phyloP scores from a whole-genome alignment of 1,284 basidiomycete species.

The Meripilus lineatus region DNA sequence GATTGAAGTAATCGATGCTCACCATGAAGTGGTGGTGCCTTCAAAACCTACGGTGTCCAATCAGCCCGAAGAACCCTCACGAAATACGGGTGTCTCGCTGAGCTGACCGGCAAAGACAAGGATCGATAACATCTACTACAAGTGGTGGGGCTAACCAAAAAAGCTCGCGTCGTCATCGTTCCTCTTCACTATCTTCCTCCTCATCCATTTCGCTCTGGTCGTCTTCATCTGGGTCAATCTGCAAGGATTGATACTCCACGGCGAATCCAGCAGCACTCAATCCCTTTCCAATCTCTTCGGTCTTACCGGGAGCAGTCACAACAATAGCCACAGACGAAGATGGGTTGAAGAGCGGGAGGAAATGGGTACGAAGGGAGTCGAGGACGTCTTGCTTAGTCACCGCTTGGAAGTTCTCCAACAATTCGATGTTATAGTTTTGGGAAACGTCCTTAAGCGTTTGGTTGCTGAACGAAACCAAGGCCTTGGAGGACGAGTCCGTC shows the following conservation, averaged over 20 bases:
- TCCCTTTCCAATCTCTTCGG: slow-evolving; percentile 65
- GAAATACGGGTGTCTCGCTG: no score
- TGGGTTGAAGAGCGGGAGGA: slow-evolving; percentile 85
- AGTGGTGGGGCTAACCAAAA: no score
- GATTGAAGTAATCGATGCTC: slow-evolving; percentile 54
- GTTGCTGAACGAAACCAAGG: slow-evolving; percentile 77
- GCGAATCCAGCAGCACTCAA: slow-evolving; percentile 71
- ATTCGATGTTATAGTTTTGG: slow-evolving; percentile 65
- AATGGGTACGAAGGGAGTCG: slow-evolving; percentile 44
- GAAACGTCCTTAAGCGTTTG: slow-evolving; percentile 81
- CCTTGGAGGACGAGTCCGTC: slow-evolving; percentile 37
- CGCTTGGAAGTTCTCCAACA: slow-evolving; percentile 74
- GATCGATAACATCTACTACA: no score
- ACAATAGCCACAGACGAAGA: slow-evolving; percentile 77
- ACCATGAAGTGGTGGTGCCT: no score
- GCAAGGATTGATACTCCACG: slow-evolving; percentile 70
- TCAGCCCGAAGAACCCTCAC: no score
- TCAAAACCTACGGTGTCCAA: no score
- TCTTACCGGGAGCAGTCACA: slow-evolving; percentile 79
- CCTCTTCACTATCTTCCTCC: slow-evolving; percentile 24
- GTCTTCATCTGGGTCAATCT: slow-evolving; percentile 46
- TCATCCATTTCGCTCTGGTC: slow-evolving; percentile 17
- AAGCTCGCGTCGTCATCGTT: slow-evolving; percentile 31
- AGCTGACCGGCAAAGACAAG: no score
- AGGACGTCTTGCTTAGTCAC: slow-evolving; percentile 33